A percentile compares a stretch with the other conserved stretches of the same genome.
phyloP scores from a whole-genome alignment of 257 asterid species.

The Coffea canephora region DNA sequence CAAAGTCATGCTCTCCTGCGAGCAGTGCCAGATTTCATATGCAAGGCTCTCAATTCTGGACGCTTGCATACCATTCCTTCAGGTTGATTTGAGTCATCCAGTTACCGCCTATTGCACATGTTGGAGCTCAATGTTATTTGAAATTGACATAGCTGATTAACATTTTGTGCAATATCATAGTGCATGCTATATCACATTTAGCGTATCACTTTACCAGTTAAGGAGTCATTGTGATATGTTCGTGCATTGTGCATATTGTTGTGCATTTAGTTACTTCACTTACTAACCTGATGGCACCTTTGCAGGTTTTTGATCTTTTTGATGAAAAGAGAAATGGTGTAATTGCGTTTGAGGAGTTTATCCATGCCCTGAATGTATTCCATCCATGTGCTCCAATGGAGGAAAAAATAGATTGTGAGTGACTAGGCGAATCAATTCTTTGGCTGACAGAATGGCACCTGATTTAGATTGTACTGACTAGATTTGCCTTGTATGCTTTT shows the following conservation, averaged over 20 bases:
- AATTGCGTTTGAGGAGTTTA: neutral
- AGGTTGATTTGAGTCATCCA: no score
- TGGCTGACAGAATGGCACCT: neutral
- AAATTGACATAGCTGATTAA: neutral
- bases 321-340: no score
- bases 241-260: neutral
- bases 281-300: no score
- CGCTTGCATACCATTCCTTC: neutral
- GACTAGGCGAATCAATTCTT: neutral
- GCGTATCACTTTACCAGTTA: neutral
- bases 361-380: neutral
- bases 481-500: neutral
- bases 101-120: neutral
- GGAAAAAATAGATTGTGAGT: neutral
- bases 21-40: neutral
- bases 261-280: neutral
- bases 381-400: neutral
- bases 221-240: no score
- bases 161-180: neutral
- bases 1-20: neutral
- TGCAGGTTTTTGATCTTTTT: no score
- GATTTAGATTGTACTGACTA: neutral
- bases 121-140: neutral
- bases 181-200: neutral
- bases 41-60: neutral